Conservation (phyloP, 1,284 basidiomycete genomes). For the Lignosus rhinocerotis region DNA sequence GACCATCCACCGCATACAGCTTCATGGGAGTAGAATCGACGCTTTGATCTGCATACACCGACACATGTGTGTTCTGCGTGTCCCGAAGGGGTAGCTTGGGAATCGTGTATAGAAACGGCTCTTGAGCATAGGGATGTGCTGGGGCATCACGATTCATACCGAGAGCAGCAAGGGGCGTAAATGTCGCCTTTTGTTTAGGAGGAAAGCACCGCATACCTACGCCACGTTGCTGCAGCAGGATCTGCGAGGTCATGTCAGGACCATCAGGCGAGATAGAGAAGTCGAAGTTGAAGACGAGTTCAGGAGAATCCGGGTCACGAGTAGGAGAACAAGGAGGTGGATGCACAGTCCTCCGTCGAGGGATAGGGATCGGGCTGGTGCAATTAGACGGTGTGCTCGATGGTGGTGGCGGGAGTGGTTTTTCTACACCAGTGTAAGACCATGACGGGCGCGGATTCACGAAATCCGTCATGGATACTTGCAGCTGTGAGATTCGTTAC, state of each 20-base stretch:
- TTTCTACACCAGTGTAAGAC: not conserved
- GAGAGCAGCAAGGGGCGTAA: conserved; percentile 7
- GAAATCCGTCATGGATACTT: not conserved
- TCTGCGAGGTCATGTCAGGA: conserved; percentile 4
- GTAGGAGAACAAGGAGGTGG: conserved; percentile 21
- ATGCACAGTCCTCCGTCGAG: conserved; percentile 15
- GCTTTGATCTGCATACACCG: not conserved
- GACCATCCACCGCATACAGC: not conserved
- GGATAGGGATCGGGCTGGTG: conserved; percentile 24
- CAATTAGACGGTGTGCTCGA: not conserved
- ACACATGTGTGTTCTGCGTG: not conserved
- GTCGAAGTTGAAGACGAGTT: conserved; percentile 26
- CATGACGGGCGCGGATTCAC: not conserved
- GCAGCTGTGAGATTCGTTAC: not conserved
- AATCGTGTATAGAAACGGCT: conserved; percentile 19
- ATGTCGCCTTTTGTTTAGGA: conserved; percentile 13
- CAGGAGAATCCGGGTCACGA: conserved; percentile 17
- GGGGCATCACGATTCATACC: not conserved
- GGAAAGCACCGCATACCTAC: conserved; percentile 13
- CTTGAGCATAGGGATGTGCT: conserved; percentile 14
- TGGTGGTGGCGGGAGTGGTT: not conserved
- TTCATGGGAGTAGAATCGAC: not conserved
- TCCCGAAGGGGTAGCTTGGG: conserved; percentile 9
- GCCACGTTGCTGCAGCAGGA: conserved; percentile 19
- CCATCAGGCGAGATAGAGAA: conserved; percentile 24